Evolutionary conservation across 2,329 filamentous ascomycete species (phyloP).

Genomic region (Lachnellula suecica): DNA sequence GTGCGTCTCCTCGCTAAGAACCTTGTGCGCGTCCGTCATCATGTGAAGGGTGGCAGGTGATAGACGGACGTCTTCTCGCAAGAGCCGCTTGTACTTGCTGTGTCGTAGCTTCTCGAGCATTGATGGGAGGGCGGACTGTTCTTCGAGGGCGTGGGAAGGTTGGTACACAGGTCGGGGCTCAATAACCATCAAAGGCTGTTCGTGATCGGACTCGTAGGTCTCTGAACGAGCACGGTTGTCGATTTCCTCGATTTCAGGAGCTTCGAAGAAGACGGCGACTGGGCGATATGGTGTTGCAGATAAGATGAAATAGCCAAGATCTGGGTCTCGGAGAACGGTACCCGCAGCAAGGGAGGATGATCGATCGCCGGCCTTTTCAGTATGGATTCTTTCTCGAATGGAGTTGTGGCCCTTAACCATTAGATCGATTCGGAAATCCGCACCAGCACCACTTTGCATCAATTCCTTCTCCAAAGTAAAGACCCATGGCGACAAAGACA

Average conservation of each 20-base stretch:
- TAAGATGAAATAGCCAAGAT: slow-evolving; percentile 63
- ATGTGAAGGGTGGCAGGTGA: slow-evolving; percentile 70
- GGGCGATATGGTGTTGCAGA: slow-evolving; percentile 59
- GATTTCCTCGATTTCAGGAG: slow-evolving; percentile 52
- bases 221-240: slow-evolving; percentile 44
- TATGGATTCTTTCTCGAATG: slow-evolving; percentile 56
- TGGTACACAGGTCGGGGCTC: slow-evolving; percentile 68
- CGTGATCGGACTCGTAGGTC: slow-evolving; percentile 40
- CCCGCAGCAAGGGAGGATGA: slow-evolving; percentile 51
- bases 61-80: slow-evolving; percentile 68
- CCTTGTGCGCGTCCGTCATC: slow-evolving; percentile 71
- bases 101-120: slow-evolving; percentile 58
- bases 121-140: slow-evolving; percentile 53
- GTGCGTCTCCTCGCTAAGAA: slow-evolving; percentile 69
- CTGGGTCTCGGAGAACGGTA: slow-evolving; percentile 56
- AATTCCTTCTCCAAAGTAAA: slow-evolving; percentile 64
- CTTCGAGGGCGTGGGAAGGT: slow-evolving; percentile 59
- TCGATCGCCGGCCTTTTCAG: slow-evolving; percentile 46
- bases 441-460: slow-evolving; percentile 54
- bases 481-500: slow-evolving; percentile 62
- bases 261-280: slow-evolving; percentile 58
- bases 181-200: slow-evolving; percentile 51
- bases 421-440: slow-evolving; percentile 61
- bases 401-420: slow-evolving; percentile 58
- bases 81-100: slow-evolving; percentile 57